Base-by-base conservation (phyloP, 805 yeast species). In the Yarrowia deformans region DNA sequence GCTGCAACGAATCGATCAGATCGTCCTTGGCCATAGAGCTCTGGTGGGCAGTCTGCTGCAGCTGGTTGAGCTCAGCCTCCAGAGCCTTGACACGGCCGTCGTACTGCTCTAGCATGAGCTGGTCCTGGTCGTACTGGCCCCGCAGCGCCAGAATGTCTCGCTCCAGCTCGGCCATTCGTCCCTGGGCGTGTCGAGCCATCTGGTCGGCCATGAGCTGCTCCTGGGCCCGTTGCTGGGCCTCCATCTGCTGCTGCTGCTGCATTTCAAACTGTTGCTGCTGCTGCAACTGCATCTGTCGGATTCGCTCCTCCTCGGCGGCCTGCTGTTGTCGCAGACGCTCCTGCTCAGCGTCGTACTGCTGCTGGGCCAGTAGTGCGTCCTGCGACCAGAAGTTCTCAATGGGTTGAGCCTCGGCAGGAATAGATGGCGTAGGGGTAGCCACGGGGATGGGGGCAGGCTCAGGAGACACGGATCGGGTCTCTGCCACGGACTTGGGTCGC, bases 41-140 rank as follows among this genome's bases (percentile, higher is more conserved):
- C 75, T 87, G 89, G 45, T 87, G 83, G 0, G 93, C 89, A 48
- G 90, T 85, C 71, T 84, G 82, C 68, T 88, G 85, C 58, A 90
- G 81, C 64, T 84, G 85, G 16, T 77, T 74, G 70, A 92, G 80
- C 75, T 93, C 97, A 48, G 81, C 81, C 79, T 93, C 98, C 71
- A 93, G 83, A 32, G 89, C 85, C 77, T 89, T 89, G 9, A 93
- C 97, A 69, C 97, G 83, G 71, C 87, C 84, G 77, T 93, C 98
- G 76, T 93, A 93, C 77, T 92, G 97, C 77, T 89, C 91, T 68
- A 93, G 83, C 80, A 93, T 81, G 72, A 86, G 82, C 77, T 91
- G 97, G 76, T 91, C 97, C 73, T 88, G 90, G 72, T 93, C 97
- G 75, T 90, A 91, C 75, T 92, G 97, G 45, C 89, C 90, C 72